phyloP scores from a whole-genome alignment of 257 asterid genomes.

The Gardenia jasminoides region DNA sequence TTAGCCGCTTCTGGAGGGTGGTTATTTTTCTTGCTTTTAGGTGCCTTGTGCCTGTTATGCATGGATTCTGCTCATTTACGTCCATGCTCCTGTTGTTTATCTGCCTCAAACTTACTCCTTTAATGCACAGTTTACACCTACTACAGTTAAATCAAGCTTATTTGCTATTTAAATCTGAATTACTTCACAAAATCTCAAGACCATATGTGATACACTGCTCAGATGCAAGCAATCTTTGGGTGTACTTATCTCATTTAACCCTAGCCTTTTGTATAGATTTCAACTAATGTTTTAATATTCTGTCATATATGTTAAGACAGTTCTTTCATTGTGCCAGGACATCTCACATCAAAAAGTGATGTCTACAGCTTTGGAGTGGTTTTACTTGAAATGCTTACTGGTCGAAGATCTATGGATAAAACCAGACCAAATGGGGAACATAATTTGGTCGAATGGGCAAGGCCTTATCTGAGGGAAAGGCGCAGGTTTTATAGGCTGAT shows the following conservation, averaged over 20 bases:
- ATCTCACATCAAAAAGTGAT: constrained; percentile 92
- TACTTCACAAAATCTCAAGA: not conserved
- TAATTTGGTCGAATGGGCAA: constrained; percentile 92
- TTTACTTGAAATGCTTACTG: constrained; percentile 86
- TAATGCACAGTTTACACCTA: constrained; percentile 38
- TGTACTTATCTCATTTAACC: not conserved
- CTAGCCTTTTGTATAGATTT: not conserved
- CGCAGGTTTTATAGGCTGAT: constrained; percentile 69
- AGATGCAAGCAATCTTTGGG: not conserved
- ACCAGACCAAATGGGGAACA: constrained; percentile 89
- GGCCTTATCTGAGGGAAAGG: constrained; percentile 78
- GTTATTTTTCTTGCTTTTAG: not conserved
- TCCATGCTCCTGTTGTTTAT: constrained; percentile 37
- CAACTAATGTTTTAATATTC: too few species aligned
- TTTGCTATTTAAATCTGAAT: too few species aligned
- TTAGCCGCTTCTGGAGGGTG: not conserved
- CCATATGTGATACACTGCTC: not conserved
- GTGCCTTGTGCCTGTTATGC: constrained; percentile 6
- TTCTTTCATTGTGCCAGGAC: constrained; percentile 48
- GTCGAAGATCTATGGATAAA: constrained; percentile 96
- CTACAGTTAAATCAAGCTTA: not conserved
- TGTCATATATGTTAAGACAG: not conserved
- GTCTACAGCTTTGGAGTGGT: constrained; percentile 97
- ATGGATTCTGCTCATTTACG: constrained; percentile 49
- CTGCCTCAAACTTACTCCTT: not conserved